These are phyloP conservation scores for Eutrema heterophyllum DNA, from an alignment of 345 rosid genomes.

Conservation along the genomic window DNA sequence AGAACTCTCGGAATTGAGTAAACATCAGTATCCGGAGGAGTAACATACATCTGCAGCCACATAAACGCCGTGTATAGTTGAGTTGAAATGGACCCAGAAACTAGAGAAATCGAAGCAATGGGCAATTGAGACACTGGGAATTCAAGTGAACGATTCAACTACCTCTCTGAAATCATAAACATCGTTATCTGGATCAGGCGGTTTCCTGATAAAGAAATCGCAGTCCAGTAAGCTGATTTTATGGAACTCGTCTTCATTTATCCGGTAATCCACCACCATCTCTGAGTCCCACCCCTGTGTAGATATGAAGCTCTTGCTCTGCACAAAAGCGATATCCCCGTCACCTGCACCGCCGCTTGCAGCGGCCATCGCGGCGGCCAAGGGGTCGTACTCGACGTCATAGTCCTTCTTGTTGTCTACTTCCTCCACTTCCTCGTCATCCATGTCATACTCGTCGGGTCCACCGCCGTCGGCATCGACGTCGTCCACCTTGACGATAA, in stretches of 20 bases:
- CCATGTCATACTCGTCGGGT: slow-evolving; percentile 72
- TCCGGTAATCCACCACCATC: slow-evolving; percentile 79
- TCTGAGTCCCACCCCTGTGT: slow-evolving; percentile 87
- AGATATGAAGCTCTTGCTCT: slow-evolving; percentile 70
- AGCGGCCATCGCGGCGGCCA: slow-evolving; percentile 33
- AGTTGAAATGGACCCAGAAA: background rate
- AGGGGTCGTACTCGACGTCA: slow-evolving; percentile 82
- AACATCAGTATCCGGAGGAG: slow-evolving; percentile 90
- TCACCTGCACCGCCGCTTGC: slow-evolving; percentile 32
- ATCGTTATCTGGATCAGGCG: slow-evolving; percentile 90
- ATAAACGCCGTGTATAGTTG: background rate
- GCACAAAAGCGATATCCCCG: slow-evolving; percentile 57
- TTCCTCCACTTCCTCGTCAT: slow-evolving; percentile 84
- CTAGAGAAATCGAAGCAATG: background rate
- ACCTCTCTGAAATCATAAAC: slow-evolving; percentile 98
- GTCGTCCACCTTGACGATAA: slow-evolving; percentile 62
- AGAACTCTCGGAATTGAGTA: slow-evolving; percentile 88
- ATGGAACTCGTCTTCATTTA: slow-evolving; percentile 91
- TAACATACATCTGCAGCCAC: slow-evolving; percentile 80
- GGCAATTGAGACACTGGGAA: too few relatives aligned
- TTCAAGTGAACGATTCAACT: background rate
- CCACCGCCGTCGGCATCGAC: slow-evolving; percentile 64
- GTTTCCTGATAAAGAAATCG: slow-evolving; percentile 89
- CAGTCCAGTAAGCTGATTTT: slow-evolving; percentile 82
- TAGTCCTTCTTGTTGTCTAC: slow-evolving; percentile 86